Base-by-base conservation (phyloP, 139 green algal genomes). In the Deuterostichococcus epilithicus region DNA sequence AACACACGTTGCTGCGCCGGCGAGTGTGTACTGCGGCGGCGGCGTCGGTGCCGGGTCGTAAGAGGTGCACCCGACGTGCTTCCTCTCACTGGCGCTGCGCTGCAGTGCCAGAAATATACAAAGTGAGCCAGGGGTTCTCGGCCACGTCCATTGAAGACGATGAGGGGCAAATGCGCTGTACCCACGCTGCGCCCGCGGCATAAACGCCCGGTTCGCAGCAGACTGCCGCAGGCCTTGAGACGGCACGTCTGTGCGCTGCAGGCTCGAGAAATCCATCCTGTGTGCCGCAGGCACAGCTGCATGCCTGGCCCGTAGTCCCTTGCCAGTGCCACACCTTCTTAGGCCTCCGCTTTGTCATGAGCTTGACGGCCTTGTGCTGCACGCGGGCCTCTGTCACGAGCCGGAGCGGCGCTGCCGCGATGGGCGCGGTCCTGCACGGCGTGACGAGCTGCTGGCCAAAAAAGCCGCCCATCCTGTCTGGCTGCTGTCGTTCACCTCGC, bases 351-450 rank as follows among this genome's bases (percentile, higher is more conserved):
- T 63, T 63, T 20, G 52, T 63, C 52, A 63, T 63, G 13, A 63
- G 52, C 52, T 63, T 63, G 52, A 63, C 52, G 52, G 52, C 52
- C 52, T 63, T 63, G 52, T 63, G 52, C 52, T 63, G 52, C 52
- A 63, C 52, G 3, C 52, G 52, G 3, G 52, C 52, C 52, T 63
- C 52, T 28, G 52, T 63, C 18, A 28, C 28, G 13, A 63, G 10
- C 20, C 52, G 26, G 52, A 3, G 3, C 5, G 52, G 52, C 52
- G 52, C 52, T 30, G 52, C 8, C 8, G 52, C 52, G 52, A 3
- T 28, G 52, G 52, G 52, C 18, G 18, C 28, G 52, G 28, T 28
- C 52, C 52, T 63, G 52, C 52, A 63, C 13, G 52, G 52, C 28
- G 52, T 63, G 10, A 20, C 10, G 13, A 63, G 20, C 52, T n/a